phyloP scores from a whole-genome alignment of 257 asterid species.

The Verbena officinalis region DNA sequence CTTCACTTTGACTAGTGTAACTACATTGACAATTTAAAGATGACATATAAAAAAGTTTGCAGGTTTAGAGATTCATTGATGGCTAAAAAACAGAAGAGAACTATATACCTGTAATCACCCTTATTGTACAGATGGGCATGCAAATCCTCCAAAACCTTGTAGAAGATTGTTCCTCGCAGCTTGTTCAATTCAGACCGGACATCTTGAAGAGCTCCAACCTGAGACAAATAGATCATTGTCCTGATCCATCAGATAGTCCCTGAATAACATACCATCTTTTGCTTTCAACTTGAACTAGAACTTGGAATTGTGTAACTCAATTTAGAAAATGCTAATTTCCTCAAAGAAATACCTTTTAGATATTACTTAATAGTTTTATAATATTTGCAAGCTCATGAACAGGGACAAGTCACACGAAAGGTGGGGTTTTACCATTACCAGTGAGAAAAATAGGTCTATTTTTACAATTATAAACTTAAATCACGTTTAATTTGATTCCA shows the following conservation, averaged over 20 bases:
- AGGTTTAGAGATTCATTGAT: conserved; percentile 27
- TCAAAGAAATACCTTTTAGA: background rate
- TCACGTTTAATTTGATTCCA: background rate
- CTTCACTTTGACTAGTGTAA: conserved; percentile 15
- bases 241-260: conserved; percentile 29
- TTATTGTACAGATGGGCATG: conserved; percentile 96
- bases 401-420: background rate
- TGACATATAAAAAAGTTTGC: background rate
- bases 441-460: background rate
- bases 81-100: conserved; percentile 24
- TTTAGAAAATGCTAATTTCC: conserved; percentile 9
- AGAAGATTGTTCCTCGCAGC: conserved; percentile 89
- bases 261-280: conserved; percentile 25
- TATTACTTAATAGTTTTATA: background rate
- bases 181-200: conserved; percentile 95
- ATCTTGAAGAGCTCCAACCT: conserved; percentile 99
- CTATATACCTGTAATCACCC: conserved; percentile 83
- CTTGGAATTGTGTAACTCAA: conserved; percentile 17
- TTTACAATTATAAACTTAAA: background rate
- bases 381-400: conserved; percentile 14
- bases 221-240: conserved; percentile 42
- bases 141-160: conserved; percentile 92
- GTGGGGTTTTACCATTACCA: background rate
- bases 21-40: conserved; percentile 8
- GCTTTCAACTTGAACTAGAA: conserved; percentile 36